Evolutionary conservation across 2,329 filamentous ascomycete genomes (phyloP), one percentile per base, ranked within the genome.

Genomic region (Scleromitrula shiraiana): DNA sequence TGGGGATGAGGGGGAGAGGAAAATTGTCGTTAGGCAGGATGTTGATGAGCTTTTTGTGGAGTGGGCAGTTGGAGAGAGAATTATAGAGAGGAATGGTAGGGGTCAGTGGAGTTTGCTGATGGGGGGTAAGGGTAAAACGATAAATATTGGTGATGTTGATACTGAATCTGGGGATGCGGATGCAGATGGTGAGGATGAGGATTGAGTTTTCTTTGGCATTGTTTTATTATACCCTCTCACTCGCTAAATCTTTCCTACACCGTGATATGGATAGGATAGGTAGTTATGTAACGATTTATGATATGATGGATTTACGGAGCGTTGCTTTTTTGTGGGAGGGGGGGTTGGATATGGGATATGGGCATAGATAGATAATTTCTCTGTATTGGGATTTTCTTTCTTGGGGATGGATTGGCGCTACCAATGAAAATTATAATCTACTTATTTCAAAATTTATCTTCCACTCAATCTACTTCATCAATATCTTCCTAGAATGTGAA

Each of bases 151-250:
- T 24, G 24, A 8, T 27, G 19, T 27, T 5, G 27, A 10, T 7
- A 12, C 9, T 37, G 40, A 9, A 12, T 15, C 12, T 12, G 29
- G 10, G 14, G 57, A 59, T 49, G 33, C 41, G 7, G 57, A 59
- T 52, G 57, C 52, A 10, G 56, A 58, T 26, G 50, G 53, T 3
- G 57, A 59, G 20, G 53, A 56, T 23, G 53, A 56, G 22, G 39
- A 40, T 22, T 30, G 19, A 17, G 10, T 7, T 14, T 38, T 9
- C 17, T 4, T 6, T 38, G 10, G 9, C 9, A 19, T 14, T 23
- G 17, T 22, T 32, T 14, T 32, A 5, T n/a, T n/a, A 14, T 14
- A 14, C 29, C 29, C 19, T 35, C n/a, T 8, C 12, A 5, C 14
- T 35, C 2, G 2, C 19, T 8, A 5, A 19, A 22, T 38, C 7